Base-by-base conservation (phyloP, 202 grass and related monocot genomes). In the Saccharum hybrid region DNA sequence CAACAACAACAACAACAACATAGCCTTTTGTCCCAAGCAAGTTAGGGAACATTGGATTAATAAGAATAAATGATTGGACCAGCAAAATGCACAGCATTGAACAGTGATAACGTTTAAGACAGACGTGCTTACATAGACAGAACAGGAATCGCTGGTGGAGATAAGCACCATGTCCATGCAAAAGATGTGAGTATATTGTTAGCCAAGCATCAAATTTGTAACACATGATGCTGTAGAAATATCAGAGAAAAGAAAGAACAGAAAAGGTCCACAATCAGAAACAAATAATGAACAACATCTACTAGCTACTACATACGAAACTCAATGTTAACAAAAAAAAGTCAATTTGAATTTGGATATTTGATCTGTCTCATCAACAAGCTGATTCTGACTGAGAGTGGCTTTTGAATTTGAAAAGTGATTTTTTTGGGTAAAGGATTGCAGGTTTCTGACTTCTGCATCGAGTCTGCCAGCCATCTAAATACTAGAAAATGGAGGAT, bases 111-210 rank as follows among this genome's bases (percentile, higher is more conserved):
- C 28, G 28, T 28, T 28, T 28, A 15, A 76, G 68, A 78, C 51
- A n/a, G 57, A 79, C 18, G 40, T 84, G 82, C 96, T 96, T 93
- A 98, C 96, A 96, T 91, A 82, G 96, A 98, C 13, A 98, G 84
- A 90, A 98, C 91, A 86, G 93, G 96, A 92, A 98, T 98, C 68
- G 96, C 96, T 98, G 93, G 71, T 73, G 70, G 79, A 85, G 85
- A 80, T 68, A 75, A 23, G 75, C 64, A 77, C 61, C 81, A 71
- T 72, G 59, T 69, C 68, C 89, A 98, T 94, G 91, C 78, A 89
- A 79, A 85, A 78, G 59, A 54, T 70, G 21, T 48, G 65, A 86
- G 23, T 38, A 76, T n/a, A 79, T 12, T 34, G 74, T 94, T 84
- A 92, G 90, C 28, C 22, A 89, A 69, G 2, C 14, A 83, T 81